A percentile compares a stretch with the other conserved stretches of the same genome.
Conservation (phyloP, 768 basidiomycete species). For the Amanita rubescens region DNA sequence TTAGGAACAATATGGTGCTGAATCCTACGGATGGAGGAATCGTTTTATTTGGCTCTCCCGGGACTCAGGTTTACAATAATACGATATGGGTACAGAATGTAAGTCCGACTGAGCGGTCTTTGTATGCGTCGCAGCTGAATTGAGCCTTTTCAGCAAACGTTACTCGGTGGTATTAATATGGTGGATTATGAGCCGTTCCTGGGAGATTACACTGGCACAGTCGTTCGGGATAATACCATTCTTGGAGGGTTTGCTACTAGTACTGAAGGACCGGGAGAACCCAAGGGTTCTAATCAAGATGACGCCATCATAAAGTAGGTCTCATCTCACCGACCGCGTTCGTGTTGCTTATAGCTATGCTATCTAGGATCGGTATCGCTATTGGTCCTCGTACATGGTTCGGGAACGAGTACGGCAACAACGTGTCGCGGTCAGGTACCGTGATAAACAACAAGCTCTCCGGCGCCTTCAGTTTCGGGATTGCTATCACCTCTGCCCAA, state of each 20-base stretch:
- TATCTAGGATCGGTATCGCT: conserved; percentile 65
- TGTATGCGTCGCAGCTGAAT: neutral
- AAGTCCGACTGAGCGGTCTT: conserved; percentile 17
- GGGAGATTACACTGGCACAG: conserved; percentile 58
- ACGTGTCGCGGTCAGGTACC: conserved; percentile 46
- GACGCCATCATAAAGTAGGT: conserved; percentile 67
- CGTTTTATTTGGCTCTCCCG: conserved; percentile 71
- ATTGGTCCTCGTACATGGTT: conserved; percentile 78
- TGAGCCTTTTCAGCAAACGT: conserved; percentile 41
- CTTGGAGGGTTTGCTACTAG: conserved; percentile 61
- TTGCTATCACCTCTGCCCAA: conserved; percentile 54
- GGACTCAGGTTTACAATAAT: conserved; percentile 66
- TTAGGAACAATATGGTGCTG: conserved; percentile 63
- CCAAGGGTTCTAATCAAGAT: conserved; percentile 47
- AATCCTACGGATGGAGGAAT: conserved; percentile 78
- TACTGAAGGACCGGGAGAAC: conserved; percentile 27
- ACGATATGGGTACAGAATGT: conserved; percentile 68
- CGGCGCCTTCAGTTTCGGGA: conserved; percentile 68
- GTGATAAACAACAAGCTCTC: conserved; percentile 52
- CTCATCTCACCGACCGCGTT: neutral
- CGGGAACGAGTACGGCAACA: conserved; percentile 41
- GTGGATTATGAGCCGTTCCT: conserved; percentile 63
- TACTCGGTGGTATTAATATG: conserved; percentile 73
- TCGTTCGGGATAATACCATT: conserved; percentile 62
- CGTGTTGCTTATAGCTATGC: neutral